A percentile compares a stretch with the other conserved stretches of the same genome.
phyloP scores from a whole-genome alignment of 2,329 filamentous ascomycete species.

The Lecanosticta acicola region DNA sequence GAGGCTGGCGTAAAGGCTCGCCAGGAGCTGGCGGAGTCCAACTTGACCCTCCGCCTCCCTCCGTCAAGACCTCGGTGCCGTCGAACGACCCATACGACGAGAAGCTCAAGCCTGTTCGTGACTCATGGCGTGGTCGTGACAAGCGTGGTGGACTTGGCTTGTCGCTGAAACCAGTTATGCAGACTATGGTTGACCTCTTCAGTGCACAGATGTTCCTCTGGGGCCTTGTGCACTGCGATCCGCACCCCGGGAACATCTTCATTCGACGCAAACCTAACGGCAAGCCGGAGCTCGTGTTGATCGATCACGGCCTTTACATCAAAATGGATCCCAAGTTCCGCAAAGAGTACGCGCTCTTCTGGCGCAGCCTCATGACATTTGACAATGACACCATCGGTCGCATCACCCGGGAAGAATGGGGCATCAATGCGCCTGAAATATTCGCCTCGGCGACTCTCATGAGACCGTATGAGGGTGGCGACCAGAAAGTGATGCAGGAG shows the following conservation, averaged over 20 bases:
- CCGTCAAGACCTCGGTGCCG: slow-evolving; percentile 19
- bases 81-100: slow-evolving; percentile 51
- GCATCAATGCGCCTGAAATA: slow-evolving; percentile 79
- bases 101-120: slow-evolving; percentile 72
- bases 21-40: slow-evolving; percentile 67
- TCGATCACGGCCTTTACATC: slow-evolving; percentile 95
- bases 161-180: slow-evolving; percentile 81
- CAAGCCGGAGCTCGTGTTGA: slow-evolving; percentile 83
- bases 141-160: slow-evolving; percentile 78
- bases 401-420: slow-evolving; percentile 72
- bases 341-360: slow-evolving; percentile 81
- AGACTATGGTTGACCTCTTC: slow-evolving; percentile 92
- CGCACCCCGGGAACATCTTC: slow-evolving; percentile 96
- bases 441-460: slow-evolving; percentile 88
- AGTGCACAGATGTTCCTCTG: slow-evolving; percentile 97
- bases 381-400: slow-evolving; percentile 74
- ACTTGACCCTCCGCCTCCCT: slow-evolving; percentile 47
- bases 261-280: slow-evolving; percentile 78
- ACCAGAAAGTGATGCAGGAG: slow-evolving; percentile 56
- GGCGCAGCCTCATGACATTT: slow-evolving; percentile 89
- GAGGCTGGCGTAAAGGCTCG: slow-evolving; percentile 68
- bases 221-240: slow-evolving; percentile 93
- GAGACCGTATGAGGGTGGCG: slow-evolving; percentile 83
- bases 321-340: slow-evolving; percentile 80
- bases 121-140: slow-evolving; percentile 67